Conservation (phyloP, 768 basidiomycete genomes). For the Favolaschia claudopus region DNA sequence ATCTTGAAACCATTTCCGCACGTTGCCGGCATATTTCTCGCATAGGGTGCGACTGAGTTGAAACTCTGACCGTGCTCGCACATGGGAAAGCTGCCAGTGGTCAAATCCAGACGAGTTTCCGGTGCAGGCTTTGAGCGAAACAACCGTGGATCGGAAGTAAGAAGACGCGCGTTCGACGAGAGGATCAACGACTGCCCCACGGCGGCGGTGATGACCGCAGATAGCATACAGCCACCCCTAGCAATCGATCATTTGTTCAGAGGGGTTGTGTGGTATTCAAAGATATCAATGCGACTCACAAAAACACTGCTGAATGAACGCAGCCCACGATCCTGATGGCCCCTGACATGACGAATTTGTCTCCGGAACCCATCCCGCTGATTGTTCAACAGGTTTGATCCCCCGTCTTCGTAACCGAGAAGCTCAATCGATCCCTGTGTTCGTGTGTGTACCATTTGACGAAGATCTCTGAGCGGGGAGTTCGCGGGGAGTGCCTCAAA, state of each 20-base stretch:
- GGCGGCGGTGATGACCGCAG: not conserved
- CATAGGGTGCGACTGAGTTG: not conserved
- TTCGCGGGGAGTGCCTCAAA: not conserved
- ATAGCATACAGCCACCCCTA: slow-evolving; percentile 5
- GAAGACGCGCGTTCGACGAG: not conserved
- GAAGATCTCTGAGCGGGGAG: not conserved
- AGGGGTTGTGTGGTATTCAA: not conserved
- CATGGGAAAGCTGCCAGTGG: not conserved
- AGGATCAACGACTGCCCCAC: not conserved
- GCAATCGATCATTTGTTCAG: not conserved
- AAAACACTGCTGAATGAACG: too few species aligned
- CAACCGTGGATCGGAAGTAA: not conserved
- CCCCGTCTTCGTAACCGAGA: not conserved
- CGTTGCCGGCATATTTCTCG: not conserved
- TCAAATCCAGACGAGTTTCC: not conserved
- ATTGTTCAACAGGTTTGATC: not conserved
- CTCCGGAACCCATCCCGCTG: slow-evolving; percentile 6
- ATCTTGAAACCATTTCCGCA: slow-evolving; percentile 13
- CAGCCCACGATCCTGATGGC: too few species aligned
- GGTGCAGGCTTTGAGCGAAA: not conserved
- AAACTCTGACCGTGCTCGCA: not conserved
- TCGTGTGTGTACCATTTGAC: slow-evolving; percentile 4
- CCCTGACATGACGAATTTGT: not conserved
- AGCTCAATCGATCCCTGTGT: not conserved
- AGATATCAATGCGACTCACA: not conserved